Percentiles rank a stretch among this genome's conserved stretches.
phyloP scores from a whole-genome alignment of 768 basidiomycete species.

The Hygrocybe punicea region DNA sequence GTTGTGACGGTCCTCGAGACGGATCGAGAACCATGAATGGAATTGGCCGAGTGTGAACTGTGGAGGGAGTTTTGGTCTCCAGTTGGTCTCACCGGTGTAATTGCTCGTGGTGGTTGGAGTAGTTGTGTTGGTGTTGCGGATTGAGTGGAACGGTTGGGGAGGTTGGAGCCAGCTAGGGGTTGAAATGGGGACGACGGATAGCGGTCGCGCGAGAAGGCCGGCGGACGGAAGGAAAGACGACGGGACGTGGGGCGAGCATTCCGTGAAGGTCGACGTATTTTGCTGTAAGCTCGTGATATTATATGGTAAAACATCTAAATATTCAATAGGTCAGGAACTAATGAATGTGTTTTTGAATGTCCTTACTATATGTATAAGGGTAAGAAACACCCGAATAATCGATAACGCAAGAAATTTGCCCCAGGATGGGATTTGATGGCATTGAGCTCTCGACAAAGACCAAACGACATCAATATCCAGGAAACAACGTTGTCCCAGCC shows the following conservation, averaged over 20 bases:
- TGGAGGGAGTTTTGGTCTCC: neutral
- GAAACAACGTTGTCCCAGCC: conserved; percentile 46
- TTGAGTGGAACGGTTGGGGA: too few species aligned
- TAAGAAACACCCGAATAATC: conserved; percentile 51
- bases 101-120: neutral
- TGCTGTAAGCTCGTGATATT: conserved; percentile 24
- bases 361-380: conserved; percentile 53
- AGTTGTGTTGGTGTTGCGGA: neutral
- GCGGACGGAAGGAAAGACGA: neutral
- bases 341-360: neutral
- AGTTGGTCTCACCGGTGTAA: neutral
- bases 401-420: conserved; percentile 55
- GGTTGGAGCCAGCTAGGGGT: neutral
- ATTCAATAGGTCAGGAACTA: neutral
- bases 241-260: neutral
- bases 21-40: neutral
- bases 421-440: conserved; percentile 39
- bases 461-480: conserved; percentile 69
- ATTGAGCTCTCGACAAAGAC: conserved; percentile 40
- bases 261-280: conserved; percentile 14
- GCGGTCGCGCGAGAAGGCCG: neutral
- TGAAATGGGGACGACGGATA: neutral
- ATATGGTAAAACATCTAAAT: conserved; percentile 33
- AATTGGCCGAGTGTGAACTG: neutral
- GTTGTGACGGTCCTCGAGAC: neutral